Base-by-base conservation (phyloP, 768 basidiomycete species). In the Kwoniella sp. region DNA sequence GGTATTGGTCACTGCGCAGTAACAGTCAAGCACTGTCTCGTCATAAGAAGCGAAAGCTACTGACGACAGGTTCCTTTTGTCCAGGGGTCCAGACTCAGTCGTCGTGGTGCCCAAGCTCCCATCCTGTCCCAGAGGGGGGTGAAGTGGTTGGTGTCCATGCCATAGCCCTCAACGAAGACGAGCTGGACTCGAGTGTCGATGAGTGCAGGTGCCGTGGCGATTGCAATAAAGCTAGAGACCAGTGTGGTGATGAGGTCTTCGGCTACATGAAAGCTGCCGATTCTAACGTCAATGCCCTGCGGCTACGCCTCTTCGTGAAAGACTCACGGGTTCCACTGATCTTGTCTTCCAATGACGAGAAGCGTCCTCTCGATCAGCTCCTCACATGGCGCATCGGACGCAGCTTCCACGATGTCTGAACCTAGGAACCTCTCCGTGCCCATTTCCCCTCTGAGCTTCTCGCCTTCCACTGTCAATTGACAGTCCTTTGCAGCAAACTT, bases 181-280 rank as follows among this genome's bases (percentile, higher is more conserved):
- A 72, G 53, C 44, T 72, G 70, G 1, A 70, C 49, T 8, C 62
- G 34, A 10, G 57, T 46, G 19, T 52, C 31, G 26, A 60, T 51
- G 7, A 60, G 44, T 12, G 46, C 53, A 2, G 67, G 62, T 14
- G 49, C 55, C 1, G 59, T 51, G 9, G 54, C 32, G 5, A 56
- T 56, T 3, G 57, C 62, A 26, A 72, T 57, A 29, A 68, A 48
- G 27, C 62, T 41, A 1, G 67, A 62, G 12, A 69, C 64, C n/a
- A 70, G 48, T 1, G 70, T 72, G 1, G 70, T 72, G 32, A 72
- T 59, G 28, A 72, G 59, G 46, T 72, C 70, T 46, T 72, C 70
- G 2, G 68, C 63, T 31, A 72, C 68, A 37, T 72, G 70, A 33
- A 68, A 71, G 4, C 67, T 69, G 26, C 11, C 15, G 17, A 23